Conservation (phyloP, 1,284 basidiomycete species). For the Cryptococcus sp. region DNA sequence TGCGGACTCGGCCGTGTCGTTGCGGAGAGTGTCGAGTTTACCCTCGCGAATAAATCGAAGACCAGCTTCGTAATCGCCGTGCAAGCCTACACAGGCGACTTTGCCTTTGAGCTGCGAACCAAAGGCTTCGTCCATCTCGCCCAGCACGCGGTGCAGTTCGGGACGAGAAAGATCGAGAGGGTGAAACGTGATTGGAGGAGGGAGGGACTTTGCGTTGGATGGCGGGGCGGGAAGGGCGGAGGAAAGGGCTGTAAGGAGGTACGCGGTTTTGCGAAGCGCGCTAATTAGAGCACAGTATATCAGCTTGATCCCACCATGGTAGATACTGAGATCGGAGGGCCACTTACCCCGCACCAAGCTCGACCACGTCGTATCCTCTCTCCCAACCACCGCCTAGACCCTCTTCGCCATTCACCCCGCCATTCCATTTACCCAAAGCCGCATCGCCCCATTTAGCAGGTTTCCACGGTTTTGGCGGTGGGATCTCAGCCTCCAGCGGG, state of each 20-base stretch:
- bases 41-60: conserved; percentile 58
- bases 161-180: conserved; percentile 88
- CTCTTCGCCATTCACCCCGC: conserved; percentile 59
- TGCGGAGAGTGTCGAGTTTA: conserved; percentile 42
- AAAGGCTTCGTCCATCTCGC: conserved; percentile 66
- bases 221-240: conserved; percentile 50
- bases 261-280: conserved; percentile 85
- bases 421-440: conserved; percentile 72
- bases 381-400: conserved; percentile 50
- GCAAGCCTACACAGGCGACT: conserved; percentile 76
- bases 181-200: conserved; percentile 76
- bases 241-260: conserved; percentile 76
- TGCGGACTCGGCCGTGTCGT: not conserved
- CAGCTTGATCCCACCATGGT: not conserved
- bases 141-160: conserved; percentile 80
- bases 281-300: conserved; percentile 54
- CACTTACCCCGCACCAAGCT: conserved; percentile 85
- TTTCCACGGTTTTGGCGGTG: conserved; percentile 36
- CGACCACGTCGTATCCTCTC: conserved; percentile 65
- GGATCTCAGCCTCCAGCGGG: conserved; percentile 7
- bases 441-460: conserved; percentile 60
- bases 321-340: not conserved
- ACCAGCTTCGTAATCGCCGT: conserved; percentile 86
- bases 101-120: conserved; percentile 69
- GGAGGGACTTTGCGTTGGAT: conserved; percentile 31